Base-by-base conservation (phyloP, 1,139 yeast species). In the Pichia sp. region DNA sequence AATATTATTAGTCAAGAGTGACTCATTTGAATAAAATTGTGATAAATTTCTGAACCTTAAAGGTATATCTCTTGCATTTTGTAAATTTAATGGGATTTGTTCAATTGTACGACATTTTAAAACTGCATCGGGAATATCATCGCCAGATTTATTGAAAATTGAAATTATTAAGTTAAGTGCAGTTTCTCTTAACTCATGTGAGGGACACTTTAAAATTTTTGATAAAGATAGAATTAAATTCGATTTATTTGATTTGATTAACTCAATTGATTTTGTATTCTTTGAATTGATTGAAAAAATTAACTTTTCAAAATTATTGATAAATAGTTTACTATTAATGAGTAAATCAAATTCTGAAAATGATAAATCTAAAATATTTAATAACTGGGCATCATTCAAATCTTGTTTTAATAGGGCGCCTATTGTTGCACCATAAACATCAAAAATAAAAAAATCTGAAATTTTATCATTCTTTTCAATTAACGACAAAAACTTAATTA, bases 51-150 rank as follows among this genome's bases (percentile, higher is more conserved):
- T 76, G 41, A 87, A 75, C 66, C 95, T 79, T 57, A 84, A 72
- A 27, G 82, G 79, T 5, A 91, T 73, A 61, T 87, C 95, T 69
- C 98, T 81, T 1, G 87, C 85, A 52, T 83, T 81, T n/a, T 77
- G 72, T 25, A 90, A 68, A 18, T 79, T 77, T 48, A 86, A 71
- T 0, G 96, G 96, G 13, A 85, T 77, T 56, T 84, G 81, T 63
- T 88, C 96, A 52, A 90, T 79, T 4, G 68, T 73, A 57, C 67
- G 73, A 62, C 76, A 83, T 64, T 72, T 80, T 48, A 61, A 70
- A 14, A 61, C 47, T 2, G 58, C 50, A 33, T 59, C 63, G 1
- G 66, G 66, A 18, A 55, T 54, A 27, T 58, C 58, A 10, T 53
- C 56, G 22, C 50, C 54, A 13, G 57, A 36, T n/a, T 51, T 55